Evolutionary conservation across 768 basidiomycete genomes (phyloP), one percentile per base, ranked within the genome.

Genomic region (Suillus subluteus): DNA sequence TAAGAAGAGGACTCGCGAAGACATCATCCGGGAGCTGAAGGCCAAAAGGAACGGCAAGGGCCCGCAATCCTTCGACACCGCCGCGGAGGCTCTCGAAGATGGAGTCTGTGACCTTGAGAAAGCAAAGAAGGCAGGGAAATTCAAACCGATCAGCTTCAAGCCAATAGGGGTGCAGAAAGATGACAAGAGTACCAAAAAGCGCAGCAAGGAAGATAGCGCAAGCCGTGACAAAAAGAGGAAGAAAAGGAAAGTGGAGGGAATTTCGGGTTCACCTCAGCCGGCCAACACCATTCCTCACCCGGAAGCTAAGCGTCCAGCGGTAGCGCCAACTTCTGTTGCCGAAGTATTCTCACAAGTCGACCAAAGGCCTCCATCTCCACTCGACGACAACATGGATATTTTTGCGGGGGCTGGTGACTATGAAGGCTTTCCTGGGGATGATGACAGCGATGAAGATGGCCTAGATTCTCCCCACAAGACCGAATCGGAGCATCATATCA

Each of bases 391-490:
- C 62, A 85, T 94, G 50, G 92, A 97, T 73, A 96, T 98, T 52
- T 98, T 98, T 74, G 91, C 88, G 2, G 95, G 81, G 63, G 92
- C 87, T 6, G 95, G 90, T 11, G 93, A 94, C 59, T 98, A 96
- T 73, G 84, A 90, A 62, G 92, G 92, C 1, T 74, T 91, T 8
- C 85, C 79, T 5, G 87, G 82, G 26, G 86, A 86, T 59, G 84
- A 87, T 23, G 66, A 40, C 4, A 70, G 68, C 41, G 66, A 74
- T 62, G 65, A 52, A 50, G 65, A 68, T 58, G 71, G 48, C n/a
- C 65, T 65, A 12, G 64, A 66, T 16, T 44, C 66, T 62, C 61
- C 38, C 30, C 38, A 41, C 37, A 68, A 70, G 64, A 70, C 68
- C 30, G 6, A 61, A 21, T 21, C 18, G 18, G 40, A 61, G 41